Base-by-base conservation (phyloP, 192 early-diverging fungal species). In the Backusella westeae region DNA sequence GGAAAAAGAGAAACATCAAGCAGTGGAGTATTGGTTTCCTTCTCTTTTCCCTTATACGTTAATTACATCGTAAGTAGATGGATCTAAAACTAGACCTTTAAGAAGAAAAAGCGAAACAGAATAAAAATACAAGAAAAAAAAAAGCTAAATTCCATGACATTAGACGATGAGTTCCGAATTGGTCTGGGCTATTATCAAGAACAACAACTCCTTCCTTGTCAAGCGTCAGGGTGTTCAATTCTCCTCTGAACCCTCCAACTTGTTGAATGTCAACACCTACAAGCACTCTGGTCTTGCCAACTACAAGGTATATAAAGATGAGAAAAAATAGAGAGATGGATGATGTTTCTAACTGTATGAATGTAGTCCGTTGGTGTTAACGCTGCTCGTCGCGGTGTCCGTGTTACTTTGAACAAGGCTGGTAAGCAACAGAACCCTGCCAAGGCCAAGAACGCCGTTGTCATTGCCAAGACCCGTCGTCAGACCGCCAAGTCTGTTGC, bases 211-310 rank as follows among this genome's bases (percentile, higher is more conserved):
- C 72, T 96, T 89, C 87, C 83, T 96, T 70, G 89, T 95, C 77
- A 96, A 96, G 90, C 88, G 93, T 53, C 85, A 86, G 79, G 93
- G 93, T 59, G 84, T 85, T 74, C 86, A 91, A 80, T 88, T 95
- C 84, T 89, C 87, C 76, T 75, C 89, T 34, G 94, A 95, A 84
- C 82, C 87, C 70, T 86, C 86, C 70, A 95, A 94, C 90, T 83
- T 95, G 76, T 82, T 84, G 78, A 95, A 96, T 86, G 73, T 84
- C 77, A 90, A 96, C 90, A 87, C 92, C 63, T 91, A 85, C 88
- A 94, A 95, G 89, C 92, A 88, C 89, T 91, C 92, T 80, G 92
- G 92, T 70, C 66, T 95, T 82, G 92, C 92, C 72, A 90, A 91
- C 89, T 84, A 84, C 72, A 92, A 93, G 93, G 91, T 74, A 49